Conservation (phyloP, 2,329 filamentous ascomycete species). For the Fusarium coffeatum region DNA sequence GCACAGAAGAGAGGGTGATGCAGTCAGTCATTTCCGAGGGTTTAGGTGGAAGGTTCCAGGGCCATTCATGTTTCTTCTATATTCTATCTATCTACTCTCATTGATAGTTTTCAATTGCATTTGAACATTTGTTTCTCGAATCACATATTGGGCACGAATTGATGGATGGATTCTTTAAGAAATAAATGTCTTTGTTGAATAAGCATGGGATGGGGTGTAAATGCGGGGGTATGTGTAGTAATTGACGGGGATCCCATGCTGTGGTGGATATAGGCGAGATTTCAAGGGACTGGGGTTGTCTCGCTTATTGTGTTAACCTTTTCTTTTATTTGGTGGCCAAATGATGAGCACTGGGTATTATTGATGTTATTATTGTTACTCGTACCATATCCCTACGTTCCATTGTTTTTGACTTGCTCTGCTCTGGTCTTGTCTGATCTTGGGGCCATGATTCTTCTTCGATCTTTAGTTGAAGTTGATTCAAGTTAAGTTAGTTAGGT, state of each 20-base stretch:
- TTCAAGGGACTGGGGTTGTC: slow-evolving; percentile 21
- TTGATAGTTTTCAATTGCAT: slow-evolving; percentile 30
- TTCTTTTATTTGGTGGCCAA: slow-evolving; percentile 12
- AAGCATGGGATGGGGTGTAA: slow-evolving; percentile 25
- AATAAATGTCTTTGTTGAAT: slow-evolving; percentile 19
- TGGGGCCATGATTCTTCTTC: neutral
- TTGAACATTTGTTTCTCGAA: slow-evolving; percentile 7
- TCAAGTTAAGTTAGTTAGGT: slow-evolving; percentile 30
- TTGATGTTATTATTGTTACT: neutral
- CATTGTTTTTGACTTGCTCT: neutral
- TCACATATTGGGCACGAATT: slow-evolving; percentile 9
- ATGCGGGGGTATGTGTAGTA: slow-evolving; percentile 21
- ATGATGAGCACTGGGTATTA: neutral
- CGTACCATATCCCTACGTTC: neutral
- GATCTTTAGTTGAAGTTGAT: slow-evolving; percentile 32
- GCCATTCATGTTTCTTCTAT: slow-evolving; percentile 19
- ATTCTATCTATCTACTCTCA: slow-evolving; percentile 21
- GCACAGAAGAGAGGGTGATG: slow-evolving; percentile 40
- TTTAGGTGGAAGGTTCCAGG: slow-evolving; percentile 2
- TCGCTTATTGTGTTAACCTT: slow-evolving; percentile 4
- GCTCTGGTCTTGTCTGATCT: neutral
- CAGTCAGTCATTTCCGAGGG: slow-evolving; percentile 40
- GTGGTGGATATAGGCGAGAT: slow-evolving; percentile 17
- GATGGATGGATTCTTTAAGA: neutral
- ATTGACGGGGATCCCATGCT: slow-evolving; percentile 29